Evolutionary conservation across 139 green algal genomes (phyloP), one percentile per base, ranked within the genome.

Genomic region (Spirogloea muscicola): DNA sequence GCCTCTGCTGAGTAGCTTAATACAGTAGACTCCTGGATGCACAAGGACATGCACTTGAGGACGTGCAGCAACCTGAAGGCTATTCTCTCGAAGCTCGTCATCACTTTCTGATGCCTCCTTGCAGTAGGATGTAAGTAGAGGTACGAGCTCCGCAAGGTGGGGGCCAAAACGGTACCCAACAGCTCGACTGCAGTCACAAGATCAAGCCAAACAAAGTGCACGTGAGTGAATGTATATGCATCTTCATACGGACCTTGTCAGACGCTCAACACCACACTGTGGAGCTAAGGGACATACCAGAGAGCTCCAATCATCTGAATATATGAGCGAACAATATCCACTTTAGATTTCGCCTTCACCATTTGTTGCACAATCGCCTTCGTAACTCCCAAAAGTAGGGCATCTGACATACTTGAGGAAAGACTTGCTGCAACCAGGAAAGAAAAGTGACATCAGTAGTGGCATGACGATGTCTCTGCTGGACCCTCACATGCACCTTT

Each of bases 21-120:
- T n/a, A n/a, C n/a, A n/a, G n/a, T n/a, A n/a, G n/a, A n/a, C n/a
- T n/a, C n/a, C n/a, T n/a, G n/a, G n/a, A n/a, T n/a, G n/a, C n/a
- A n/a, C n/a, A n/a, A n/a, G n/a, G n/a, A n/a, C n/a, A n/a, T n/a
- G n/a, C n/a, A n/a, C n/a, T n/a, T n/a, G n/a, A n/a, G 55, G 16
- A 10, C 29, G 10, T n/a, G 52, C 13, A 49, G 34, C 1, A 6
- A 81, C 74, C 86, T 95, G 88, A 84, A 96, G 71, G 69, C 84
- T 91, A 67, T 87, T 62, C 81, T 97, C 92, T 38, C 82, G 68
- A 40, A 96, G 79, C 84, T 97, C 92, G 42, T 94, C 89, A 49
- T 96, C 91, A 34, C 74, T 80, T 41, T 80, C 68, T 3, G 68
- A 75, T 9, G 75, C 75, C 5, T 55, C 41, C 68, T 68, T 61